Conservation (phyloP, 129 eudicot species). For the Saposhnikovia divaricata region DNA sequence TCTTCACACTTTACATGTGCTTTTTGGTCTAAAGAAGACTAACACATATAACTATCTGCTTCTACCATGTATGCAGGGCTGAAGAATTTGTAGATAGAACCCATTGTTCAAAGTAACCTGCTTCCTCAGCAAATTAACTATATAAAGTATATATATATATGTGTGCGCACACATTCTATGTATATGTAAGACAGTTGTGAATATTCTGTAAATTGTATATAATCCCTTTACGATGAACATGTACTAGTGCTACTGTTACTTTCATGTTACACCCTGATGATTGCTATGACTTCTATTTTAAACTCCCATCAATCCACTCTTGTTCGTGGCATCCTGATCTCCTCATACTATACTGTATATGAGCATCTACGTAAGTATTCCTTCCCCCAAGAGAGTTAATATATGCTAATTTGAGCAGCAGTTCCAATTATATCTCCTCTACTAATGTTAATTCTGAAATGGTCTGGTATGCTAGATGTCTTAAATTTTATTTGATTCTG, state of each 20-base stretch:
- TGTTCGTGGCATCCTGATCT: background rate
- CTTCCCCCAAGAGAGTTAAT: background rate
- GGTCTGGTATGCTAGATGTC: no score
- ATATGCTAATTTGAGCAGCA: no score
- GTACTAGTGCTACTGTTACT: background rate
- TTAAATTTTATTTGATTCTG: no score
- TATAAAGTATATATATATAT: background rate
- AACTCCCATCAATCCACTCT: background rate
- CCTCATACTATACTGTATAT: background rate
- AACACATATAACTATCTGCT: background rate
- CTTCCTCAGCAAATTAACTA: conserved; percentile 12
- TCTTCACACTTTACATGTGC: background rate
- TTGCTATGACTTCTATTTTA: background rate
- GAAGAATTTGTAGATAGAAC: conserved; percentile 17
- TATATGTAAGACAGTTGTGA: conserved; percentile 3
- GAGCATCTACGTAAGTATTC: background rate
- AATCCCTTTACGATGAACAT: background rate
- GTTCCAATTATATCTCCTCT: background rate
- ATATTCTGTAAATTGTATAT: conserved; percentile 10
- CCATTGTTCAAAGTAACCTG: conserved; percentile 11
- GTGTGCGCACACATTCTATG: background rate
- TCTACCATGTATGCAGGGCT: background rate
- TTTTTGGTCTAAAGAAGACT: background rate
- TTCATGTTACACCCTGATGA: background rate
- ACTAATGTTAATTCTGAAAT: background rate